Evolutionary conservation across 176 grass and related monocot genomes (phyloP), one percentile per base, ranked within the genome.

Genomic region (Poa pratensis): DNA sequence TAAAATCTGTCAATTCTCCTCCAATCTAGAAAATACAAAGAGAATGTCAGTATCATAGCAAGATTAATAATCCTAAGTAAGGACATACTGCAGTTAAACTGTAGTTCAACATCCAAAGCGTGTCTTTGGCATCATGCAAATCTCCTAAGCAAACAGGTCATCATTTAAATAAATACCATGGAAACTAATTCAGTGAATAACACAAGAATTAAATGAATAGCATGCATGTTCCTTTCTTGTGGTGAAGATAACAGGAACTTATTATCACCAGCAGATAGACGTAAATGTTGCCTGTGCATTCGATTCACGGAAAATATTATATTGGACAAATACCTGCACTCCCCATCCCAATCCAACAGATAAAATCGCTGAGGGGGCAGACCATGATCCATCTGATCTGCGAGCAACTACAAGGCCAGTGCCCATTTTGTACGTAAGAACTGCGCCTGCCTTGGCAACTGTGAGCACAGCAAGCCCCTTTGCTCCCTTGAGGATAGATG

Each of bases 341-440:
- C 96, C 96, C 93, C 96, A 99, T 90, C 96, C 96, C 80, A 99
- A 72, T 80, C 96, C 96, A 90, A 94, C 45, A 78, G 91, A 96
- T 39, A 94, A 70, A 83, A 99, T 99, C 51, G 96, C 89, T 49
- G 96, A 99, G 1, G 96, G 96, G 8, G 96, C 93, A 42, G 93
- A 99, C 96, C 96, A 99, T 66, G 96, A 92, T 69, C 96, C 96
- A 86, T 99, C 88, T 80, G 86, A 80, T 63, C 86, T 92, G 55
- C 90, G 90, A 83, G 93, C 88, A 89, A 99, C 83, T 63, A 96
- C 96, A 77, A 99, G 83, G 27, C 96, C 93, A 75, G 84, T 99
- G 71, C 96, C 96, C 57, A 94, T 35, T 82, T 99, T 99, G 79
- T 99, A 96, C 2, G 96, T 96, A 78, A 99, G 78, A 91, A 99